These are phyloP conservation scores for Daedalea quercina DNA, from an alignment of 768 basidiomycete species.

Conservation along the genomic window DNA sequence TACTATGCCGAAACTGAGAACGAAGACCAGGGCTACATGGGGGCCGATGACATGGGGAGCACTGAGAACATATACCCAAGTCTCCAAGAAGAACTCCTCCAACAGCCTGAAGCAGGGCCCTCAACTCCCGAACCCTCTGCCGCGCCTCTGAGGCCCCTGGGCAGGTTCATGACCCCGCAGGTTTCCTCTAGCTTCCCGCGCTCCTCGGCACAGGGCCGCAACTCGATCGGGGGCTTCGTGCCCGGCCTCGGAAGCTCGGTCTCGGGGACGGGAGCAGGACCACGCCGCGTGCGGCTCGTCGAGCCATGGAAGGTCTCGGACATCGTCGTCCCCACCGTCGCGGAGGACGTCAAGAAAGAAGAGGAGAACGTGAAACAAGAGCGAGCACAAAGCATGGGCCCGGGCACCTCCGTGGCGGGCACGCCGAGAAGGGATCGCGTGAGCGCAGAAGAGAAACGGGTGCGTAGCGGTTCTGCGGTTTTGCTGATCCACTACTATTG, in stretches of 20 bases:
- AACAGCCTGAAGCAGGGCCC: conserved; percentile 6
- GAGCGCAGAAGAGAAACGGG: conserved; percentile 43
- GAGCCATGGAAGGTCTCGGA: conserved; percentile 53
- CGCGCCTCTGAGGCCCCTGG: conserved; percentile 19
- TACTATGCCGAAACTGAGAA: conserved; percentile 6
- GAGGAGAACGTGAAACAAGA: conserved; percentile 8
- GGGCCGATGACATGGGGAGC: conserved; percentile 1
- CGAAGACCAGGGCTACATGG: conserved; percentile 4
- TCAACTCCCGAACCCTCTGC: conserved; percentile 15
- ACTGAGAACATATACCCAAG: not conserved
- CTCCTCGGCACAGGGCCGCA: conserved; percentile 9
- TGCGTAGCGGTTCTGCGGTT: too few species aligned
- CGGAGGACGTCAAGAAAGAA: conserved; percentile 14
- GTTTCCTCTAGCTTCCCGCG: conserved; percentile 7
- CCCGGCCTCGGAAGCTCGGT: conserved; percentile 3
- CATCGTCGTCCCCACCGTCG: conserved; percentile 35
- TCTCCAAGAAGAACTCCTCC: conserved; percentile 1
- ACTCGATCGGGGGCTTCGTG: conserved; percentile 36
- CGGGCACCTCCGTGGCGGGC: not conserved
- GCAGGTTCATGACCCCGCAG: conserved; percentile 57
- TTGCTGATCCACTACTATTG: too few species aligned
- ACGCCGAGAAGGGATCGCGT: conserved; percentile 21
- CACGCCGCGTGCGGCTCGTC: conserved; percentile 41
- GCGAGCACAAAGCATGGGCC: conserved; percentile 5
- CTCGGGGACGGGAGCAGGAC: conserved; percentile 22